Conservation (phyloP, 106 monocot genomes). For the Dendrobium nobile region DNA sequence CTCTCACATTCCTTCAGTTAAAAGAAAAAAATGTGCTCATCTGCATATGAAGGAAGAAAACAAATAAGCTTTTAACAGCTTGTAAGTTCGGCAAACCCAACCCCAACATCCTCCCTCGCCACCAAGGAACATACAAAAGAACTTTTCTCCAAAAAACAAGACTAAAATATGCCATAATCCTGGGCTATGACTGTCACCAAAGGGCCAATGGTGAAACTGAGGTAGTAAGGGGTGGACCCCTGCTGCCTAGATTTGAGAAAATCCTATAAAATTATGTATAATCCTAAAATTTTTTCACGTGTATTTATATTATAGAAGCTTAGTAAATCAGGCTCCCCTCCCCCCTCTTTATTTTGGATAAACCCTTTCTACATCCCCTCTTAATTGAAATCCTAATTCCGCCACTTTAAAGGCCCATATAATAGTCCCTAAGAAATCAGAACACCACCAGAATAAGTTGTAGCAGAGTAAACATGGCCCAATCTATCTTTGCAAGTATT, state of each 20-base stretch:
- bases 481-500: constrained; percentile 86
- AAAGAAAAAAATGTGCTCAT: not conserved
- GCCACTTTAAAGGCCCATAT: constrained; percentile 7
- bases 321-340: too few species aligned
- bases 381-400: too few species aligned
- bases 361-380: too few species aligned
- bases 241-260: too few species aligned
- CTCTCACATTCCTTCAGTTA: constrained; percentile 10
- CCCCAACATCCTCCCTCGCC: not conserved
- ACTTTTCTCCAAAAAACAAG: not conserved
- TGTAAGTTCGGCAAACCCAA: constrained; percentile 2
- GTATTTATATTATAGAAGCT: too few species aligned
- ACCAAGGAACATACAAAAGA: not conserved
- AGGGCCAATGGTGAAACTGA: too few species aligned
- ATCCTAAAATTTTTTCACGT: too few species aligned
- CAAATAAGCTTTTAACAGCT: not conserved
- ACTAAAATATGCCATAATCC: not conserved
- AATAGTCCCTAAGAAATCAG: constrained; percentile 32
- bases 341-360: too few species aligned
- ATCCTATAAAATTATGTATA: too few species aligned
- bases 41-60: constrained; percentile 7
- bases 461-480: constrained; percentile 66
- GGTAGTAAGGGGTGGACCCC: too few species aligned
- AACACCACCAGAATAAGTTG: constrained; percentile 57
- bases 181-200: constrained; percentile 2